Conservation (phyloP, 176 grass and related monocot species). For the Avena atlantica region DNA sequence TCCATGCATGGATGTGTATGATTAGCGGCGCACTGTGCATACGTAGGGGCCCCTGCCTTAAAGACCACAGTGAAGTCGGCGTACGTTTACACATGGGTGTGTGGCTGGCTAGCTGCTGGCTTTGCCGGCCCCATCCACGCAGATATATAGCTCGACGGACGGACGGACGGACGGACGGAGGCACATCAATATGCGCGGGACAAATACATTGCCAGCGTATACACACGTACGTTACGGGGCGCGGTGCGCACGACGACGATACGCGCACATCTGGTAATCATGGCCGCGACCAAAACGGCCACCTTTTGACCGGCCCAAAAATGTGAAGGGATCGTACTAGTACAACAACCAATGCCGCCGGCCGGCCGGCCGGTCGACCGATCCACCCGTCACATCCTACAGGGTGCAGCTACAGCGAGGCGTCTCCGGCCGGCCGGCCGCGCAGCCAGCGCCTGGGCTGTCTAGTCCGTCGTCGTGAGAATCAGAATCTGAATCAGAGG, state of each 20-base stretch:
- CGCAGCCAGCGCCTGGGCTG: background rate
- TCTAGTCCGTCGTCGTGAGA: constrained; percentile 27
- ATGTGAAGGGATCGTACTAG: background rate
- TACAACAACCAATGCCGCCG: background rate
- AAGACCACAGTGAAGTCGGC: background rate
- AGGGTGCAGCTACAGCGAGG: too few relatives aligned
- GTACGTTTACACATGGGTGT: background rate
- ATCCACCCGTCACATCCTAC: too few relatives aligned
- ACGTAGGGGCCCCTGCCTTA: background rate
- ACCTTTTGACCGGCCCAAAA: constrained; percentile 50
- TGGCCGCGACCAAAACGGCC: constrained; percentile 40
- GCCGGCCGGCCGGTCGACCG: background rate
- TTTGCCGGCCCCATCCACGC: background rate
- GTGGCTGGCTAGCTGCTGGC: background rate
- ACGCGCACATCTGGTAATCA: background rate
- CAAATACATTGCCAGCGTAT: background rate
- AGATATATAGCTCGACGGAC: too few relatives aligned
- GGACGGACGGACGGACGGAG: background rate
- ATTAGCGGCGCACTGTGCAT: constrained; percentile 19
- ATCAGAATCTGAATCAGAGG: constrained; percentile 63
- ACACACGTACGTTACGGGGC: too few relatives aligned
- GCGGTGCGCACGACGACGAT: too few relatives aligned
- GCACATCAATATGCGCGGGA: background rate
- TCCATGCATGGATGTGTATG: background rate
- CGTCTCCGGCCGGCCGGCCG: background rate